Base-by-base conservation (phyloP, 345 rosid genomes). In the Arabidopsis arenosa region DNA sequence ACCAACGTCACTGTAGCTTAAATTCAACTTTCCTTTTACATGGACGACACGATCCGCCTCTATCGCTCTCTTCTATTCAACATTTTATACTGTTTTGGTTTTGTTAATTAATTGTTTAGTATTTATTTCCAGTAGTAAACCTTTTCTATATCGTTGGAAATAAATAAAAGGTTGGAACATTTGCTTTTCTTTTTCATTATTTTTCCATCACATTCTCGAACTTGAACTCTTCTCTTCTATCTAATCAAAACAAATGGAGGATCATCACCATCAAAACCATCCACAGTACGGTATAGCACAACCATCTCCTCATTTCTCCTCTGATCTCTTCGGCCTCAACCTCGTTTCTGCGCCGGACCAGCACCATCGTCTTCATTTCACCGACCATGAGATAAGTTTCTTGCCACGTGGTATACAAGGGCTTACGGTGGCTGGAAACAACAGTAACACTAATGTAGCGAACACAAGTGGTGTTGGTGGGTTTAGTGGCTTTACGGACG, bases 21-120 rank as follows among this genome's bases (percentile, higher is more conserved):
- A 82, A 82, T 87, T 85, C 77, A 49, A 87, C 80, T 13, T 43
- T 43, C 13, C 85, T 74, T 84, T 87, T 83, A 82, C 87, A 84
- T 86, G 80, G 76, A 85, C 91, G 93, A 90, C 96, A 90, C 85
- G 88, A 88, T 86, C 93, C 93, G 86, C 81, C 49, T 83, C 89
- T 86, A 81, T 89, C 90, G 88, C 89, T 85, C 55, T 75, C 75
- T 66, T 72, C 53, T 66, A 66, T 70, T 68, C 67, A 62, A 53
- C 73, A 47, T 79, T 44, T 53, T 71, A 12, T 36, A 37, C 9
- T 41, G 59, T 36, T 40, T 57, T 53, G 37, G 23, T 9, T 61
- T 39, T 13, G 47, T 26, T 14, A 11, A 33, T 10, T 6, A 4
- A 28, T 28, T 28, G 4, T 37, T 44, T 45, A 4, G 44, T 37